Conservation (phyloP, 1,284 basidiomycete species). For the Sporisorium sorghi region DNA sequence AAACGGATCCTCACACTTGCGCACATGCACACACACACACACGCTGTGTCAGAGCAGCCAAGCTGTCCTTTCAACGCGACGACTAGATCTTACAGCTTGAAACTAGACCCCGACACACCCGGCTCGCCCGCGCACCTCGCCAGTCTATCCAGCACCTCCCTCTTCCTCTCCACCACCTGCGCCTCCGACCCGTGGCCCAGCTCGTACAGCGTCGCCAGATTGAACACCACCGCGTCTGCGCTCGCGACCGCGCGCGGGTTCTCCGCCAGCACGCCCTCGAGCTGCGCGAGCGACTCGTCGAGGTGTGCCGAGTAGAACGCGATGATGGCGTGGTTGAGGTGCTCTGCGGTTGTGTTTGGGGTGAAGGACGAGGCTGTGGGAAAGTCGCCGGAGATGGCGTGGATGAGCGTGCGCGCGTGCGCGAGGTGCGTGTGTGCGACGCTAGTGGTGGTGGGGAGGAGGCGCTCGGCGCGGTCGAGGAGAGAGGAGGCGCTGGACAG, state of each 20-base stretch:
- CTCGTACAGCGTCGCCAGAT: slow-evolving; percentile 57
- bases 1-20: too few species aligned
- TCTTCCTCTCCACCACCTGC: slow-evolving; percentile 34
- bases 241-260: slow-evolving; percentile 12
- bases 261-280: slow-evolving; percentile 20
- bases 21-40: slow-evolving; percentile 1
- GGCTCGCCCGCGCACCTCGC: slow-evolving; percentile 46
- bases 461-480: not conserved
- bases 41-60: too few species aligned
- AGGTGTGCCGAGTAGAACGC: slow-evolving; percentile 36
- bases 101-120: slow-evolving; percentile 16
- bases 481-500: slow-evolving; percentile 5
- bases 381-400: slow-evolving; percentile 7
- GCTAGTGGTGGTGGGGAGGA: not conserved
- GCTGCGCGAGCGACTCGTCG: slow-evolving; percentile 20
- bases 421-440: not conserved
- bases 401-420: slow-evolving; percentile 1
- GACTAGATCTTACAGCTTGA: slow-evolving; percentile 49
- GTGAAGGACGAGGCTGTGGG: not conserved
- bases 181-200: slow-evolving; percentile 18
- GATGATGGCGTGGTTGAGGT: slow-evolving; percentile 19
- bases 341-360: not conserved
- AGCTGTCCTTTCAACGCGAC: too few species aligned
- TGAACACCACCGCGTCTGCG: slow-evolving; percentile 53
- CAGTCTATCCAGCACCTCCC: slow-evolving; percentile 26